Conservation (phyloP, 768 basidiomycete genomes). For the Lactifluus volemus region DNA sequence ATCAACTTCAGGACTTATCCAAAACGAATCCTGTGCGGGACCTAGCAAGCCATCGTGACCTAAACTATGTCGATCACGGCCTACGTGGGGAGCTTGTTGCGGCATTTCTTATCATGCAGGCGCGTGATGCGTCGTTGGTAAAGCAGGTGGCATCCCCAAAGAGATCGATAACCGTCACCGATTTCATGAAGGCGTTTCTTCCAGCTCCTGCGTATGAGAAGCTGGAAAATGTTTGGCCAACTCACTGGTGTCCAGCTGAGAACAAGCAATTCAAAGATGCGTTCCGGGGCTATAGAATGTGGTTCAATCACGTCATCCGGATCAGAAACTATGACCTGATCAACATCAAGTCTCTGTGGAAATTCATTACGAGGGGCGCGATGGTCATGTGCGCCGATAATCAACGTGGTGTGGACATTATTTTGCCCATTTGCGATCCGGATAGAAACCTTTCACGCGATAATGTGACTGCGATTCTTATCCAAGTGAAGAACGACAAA, state of each 20-base stretch:
- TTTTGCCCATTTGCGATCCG: not conserved
- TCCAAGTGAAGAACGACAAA: not conserved
- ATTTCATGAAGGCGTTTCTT: not conserved
- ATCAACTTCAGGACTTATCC: too few species aligned
- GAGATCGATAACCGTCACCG: too few species aligned
- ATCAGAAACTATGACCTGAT: not conserved
- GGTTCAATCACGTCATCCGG: not conserved
- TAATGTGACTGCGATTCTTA: not conserved
- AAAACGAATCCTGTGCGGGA: not conserved
- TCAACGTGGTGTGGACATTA: not conserved
- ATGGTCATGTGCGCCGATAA: not conserved
- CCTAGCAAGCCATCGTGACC: not conserved
- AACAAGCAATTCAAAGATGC: not conserved
- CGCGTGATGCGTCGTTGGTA: not conserved
- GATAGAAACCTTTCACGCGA: not conserved
- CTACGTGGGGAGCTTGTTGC: not conserved
- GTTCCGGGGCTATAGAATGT: not conserved
- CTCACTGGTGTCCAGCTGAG: not conserved
- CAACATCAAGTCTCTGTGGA: not conserved
- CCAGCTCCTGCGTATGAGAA: not conserved
- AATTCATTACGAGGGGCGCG: not conserved
- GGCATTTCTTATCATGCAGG: not conserved
- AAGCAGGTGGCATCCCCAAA: too few species aligned
- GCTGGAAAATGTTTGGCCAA: not conserved
- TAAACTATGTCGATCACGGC: not conserved